Percentiles rank a stretch among this genome's conserved stretches.
These are phyloP conservation scores for Haberlea rhodopensis DNA, from an alignment of 257 asterid species.

Conservation along the genomic window DNA sequence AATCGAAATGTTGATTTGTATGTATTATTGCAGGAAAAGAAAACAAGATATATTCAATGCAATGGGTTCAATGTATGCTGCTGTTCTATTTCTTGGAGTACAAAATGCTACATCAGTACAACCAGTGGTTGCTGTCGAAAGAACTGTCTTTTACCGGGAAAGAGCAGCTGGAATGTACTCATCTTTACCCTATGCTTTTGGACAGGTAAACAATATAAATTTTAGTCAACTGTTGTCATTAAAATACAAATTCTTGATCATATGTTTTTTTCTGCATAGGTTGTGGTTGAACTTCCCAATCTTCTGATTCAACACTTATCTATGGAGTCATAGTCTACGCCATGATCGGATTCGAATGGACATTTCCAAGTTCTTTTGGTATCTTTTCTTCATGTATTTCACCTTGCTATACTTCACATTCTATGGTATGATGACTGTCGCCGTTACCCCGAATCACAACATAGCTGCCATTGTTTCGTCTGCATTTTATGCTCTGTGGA, in stretches of 20 bases:
- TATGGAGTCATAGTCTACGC: conserved; percentile 40
- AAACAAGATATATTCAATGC: conserved; percentile 45
- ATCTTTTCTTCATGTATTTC: conserved; percentile 42
- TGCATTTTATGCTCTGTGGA: conserved; percentile 38
- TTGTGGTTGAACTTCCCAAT: conserved; percentile 43
- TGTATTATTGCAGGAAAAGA: conserved; percentile 25
- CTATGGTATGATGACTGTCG: conserved; percentile 46
- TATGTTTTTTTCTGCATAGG: conserved; percentile 21
- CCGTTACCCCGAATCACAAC: conserved; percentile 40
- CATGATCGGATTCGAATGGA: conserved; percentile 50
- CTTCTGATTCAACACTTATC: conserved; percentile 33
- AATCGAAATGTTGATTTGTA: too few relatives aligned
- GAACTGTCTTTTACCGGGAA: conserved; percentile 51
- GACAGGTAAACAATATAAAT: conserved; percentile 27
- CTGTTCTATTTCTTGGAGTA: conserved; percentile 43
- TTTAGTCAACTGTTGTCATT: background rate
- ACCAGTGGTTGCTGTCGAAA: conserved; percentile 42
- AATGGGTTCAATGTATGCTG: conserved; percentile 49
- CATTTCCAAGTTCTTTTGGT: conserved; percentile 46
- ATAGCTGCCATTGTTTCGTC: conserved; percentile 40
- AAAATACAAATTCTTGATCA: background rate
- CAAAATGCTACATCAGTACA: conserved; percentile 45
- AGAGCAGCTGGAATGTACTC: conserved; percentile 56
- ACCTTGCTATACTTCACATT: conserved; percentile 45
- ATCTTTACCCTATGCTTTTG: conserved; percentile 44